phyloP scores from a whole-genome alignment of 768 basidiomycete genomes.

The Boletus rufocinnamomeus region DNA sequence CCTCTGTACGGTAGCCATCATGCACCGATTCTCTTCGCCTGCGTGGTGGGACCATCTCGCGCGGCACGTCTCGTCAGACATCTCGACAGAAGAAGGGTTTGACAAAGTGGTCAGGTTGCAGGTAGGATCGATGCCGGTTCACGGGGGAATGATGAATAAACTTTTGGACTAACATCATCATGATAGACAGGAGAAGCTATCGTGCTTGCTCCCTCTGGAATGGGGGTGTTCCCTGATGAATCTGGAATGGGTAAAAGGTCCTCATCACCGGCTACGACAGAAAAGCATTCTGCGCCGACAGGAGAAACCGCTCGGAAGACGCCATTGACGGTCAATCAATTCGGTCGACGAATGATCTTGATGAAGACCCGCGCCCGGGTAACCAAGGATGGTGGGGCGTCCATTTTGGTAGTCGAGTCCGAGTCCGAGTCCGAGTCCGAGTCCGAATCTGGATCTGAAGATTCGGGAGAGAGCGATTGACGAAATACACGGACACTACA shows the following conservation, averaged over 20 bases:
- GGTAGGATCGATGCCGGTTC: constrained; percentile 37
- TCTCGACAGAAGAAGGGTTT: constrained; percentile 56
- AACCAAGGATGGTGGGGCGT: constrained; percentile 61
- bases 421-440: neutral
- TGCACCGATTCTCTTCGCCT: constrained; percentile 71
- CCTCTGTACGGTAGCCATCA: constrained; percentile 57
- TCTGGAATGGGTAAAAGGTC: neutral
- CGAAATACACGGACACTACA: neutral
- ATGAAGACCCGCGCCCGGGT: constrained; percentile 59
- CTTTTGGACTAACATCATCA: neutral
- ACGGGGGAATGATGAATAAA: neutral
- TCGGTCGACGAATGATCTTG: constrained; percentile 57
- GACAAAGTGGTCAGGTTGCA: constrained; percentile 60
- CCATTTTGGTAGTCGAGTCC: constrained; percentile 41
- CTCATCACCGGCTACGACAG: neutral
- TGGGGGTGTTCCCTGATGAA: constrained; percentile 40
- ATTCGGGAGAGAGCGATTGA: neutral
- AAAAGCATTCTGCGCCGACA: neutral
- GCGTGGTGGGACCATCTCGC: constrained; percentile 69
- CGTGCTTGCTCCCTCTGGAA: constrained; percentile 60
- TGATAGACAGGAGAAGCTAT: constrained; percentile 66
- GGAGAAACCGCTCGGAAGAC: neutral
- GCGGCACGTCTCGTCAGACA: constrained; percentile 61
- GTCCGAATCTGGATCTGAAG: neutral
- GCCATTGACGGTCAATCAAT: constrained; percentile 37